phyloP scores from a whole-genome alignment of 306 rosid genomes.

The Sicyos baderoa region DNA sequence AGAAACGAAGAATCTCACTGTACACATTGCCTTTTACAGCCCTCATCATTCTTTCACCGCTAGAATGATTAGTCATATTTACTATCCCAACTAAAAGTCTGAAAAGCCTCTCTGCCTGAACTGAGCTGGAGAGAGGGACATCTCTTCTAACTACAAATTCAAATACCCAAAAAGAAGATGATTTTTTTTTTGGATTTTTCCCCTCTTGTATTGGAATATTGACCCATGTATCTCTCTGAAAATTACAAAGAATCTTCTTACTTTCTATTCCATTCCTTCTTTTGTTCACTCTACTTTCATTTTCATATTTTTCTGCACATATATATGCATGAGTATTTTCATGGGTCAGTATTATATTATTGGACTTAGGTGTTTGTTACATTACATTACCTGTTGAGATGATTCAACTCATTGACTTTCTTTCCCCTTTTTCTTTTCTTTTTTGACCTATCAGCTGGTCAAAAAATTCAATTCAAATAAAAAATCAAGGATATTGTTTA shows the following conservation, averaged over 20 bases:
- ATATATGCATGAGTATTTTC: not conserved
- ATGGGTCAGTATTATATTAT: constrained; percentile 4
- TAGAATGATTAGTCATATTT: constrained; percentile 58
- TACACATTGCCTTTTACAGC: constrained; percentile 32
- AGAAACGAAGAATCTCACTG: constrained; percentile 68
- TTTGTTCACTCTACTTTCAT: not conserved
- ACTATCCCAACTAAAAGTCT: constrained; percentile 34
- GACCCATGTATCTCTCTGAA: constrained; percentile 18
- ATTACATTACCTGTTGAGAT: constrained; percentile 6
- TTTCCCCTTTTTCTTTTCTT: not conserved
- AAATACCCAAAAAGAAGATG: constrained; percentile 1
- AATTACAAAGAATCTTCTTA: constrained; percentile 17
- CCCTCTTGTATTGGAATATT: constrained; percentile 12
- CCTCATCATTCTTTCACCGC: constrained; percentile 63
- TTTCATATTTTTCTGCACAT: constrained; percentile 12
- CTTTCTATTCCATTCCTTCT: constrained; percentile 18
- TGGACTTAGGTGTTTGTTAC: constrained; percentile 19
- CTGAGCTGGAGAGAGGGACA: constrained; percentile 19
- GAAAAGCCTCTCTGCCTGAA: constrained; percentile 8
- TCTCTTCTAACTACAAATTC: constrained; percentile 18
- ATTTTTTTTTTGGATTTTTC: not conserved
- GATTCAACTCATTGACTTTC: not conserved
- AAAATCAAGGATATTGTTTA: constrained; percentile 4
- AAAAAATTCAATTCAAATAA: constrained; percentile 13
- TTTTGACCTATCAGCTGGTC: constrained; percentile 7